Evolutionary conservation across 257 asterid genomes (phyloP), one percentile per base, ranked within the genome.

Genomic region (Solanum virginianum): DNA sequence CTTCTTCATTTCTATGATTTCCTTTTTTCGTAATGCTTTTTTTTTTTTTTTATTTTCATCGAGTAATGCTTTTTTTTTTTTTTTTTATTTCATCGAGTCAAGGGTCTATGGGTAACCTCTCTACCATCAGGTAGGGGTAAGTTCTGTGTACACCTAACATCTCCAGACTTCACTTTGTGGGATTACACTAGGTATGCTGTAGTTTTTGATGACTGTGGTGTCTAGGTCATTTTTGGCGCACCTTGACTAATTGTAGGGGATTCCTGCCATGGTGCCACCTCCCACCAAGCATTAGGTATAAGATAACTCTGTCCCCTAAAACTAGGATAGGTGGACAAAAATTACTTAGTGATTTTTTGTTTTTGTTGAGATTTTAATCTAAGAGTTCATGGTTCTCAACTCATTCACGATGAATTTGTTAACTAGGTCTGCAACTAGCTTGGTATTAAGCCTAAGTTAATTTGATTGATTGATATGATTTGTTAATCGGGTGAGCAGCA

Each of bases 401-500:
- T 60, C 68, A 60, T n/a, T n/a, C 68, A 60, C 8, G 16, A 60
- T 60, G 68, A 60, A 10, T 60, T 22, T 14, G 43, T 75, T 47
- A 45, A 49, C 4, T 75, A 13, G 14, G 14, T 75, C 22, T 75
- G 55, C 20, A 22, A 43, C 11, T 75, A 49, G 13, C 47, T 22
- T 75, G 6, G 15, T 17, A 22, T 22, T 47, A 32, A 14, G 47
- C 18, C 49, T 7, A 15, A 53, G 65, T 15, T 74, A 12, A 45
- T 24, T 14, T 24, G 43, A 14, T 75, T 26, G 47, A 24, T 77
- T 51, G 60, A 77, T 53, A 51, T 77, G 24, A 16, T 51, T 26
- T 53, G 8, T 79, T 53, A 79, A 51, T 51, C 53, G 83, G 49
- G 66, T 79, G 36, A 66, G 87, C 91, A 92, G 97, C 90, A 24